Base-by-base conservation (phyloP, 495 filamentous ascomycete genomes). In the Neurospora hispaniola region DNA sequence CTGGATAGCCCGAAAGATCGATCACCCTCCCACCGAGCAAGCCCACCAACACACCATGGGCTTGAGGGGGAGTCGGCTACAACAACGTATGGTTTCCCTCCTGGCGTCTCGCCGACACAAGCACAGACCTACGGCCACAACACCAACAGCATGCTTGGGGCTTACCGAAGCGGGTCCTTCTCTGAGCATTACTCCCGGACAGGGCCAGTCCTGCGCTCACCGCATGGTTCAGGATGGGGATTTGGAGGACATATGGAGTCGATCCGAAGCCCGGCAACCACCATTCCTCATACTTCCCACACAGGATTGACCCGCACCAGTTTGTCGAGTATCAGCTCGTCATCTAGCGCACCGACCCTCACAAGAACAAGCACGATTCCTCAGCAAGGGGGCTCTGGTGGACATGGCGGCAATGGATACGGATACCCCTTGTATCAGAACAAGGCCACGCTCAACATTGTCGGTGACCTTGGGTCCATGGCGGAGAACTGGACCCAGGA, bases 331-430 rank as follows among this genome's bases (percentile, higher is more conserved):
- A 35, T 66, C 54, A 74, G 78, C 39, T 76, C 82, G 16, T 69
- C 75, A 71, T 48, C 59, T 20, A n/a, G 80, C 79, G 14, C 91
- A 87, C 81, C 95, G 86, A 68, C 88, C 71, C 83, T 99, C 23
- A 91, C 97, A 70, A 88, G 96, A 48, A 97, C 96, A 3, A 96
- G 94, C 27, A 96, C 91, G 3, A 75, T 97, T 27, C 88, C 92
- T 73, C 88, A 89, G 72, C 80, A 78, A 70, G 86, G n/a, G 74
- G 82, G 35, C 78, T 85, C 41, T 77, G 82, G 31, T 77, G 87
- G 80, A 38, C 80, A 78, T 54, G 79, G 79, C 27, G 78, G 80
- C 5, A 94, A 96, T 83, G 95, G 94, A 3, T 66, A 66, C 78
- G 91, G 93, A 0, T 96, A 96, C 76, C 85, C 89, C 0, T 87